These are phyloP conservation scores for Salvia splendens DNA, from an alignment of 257 asterid genomes.

Conservation along the genomic window DNA sequence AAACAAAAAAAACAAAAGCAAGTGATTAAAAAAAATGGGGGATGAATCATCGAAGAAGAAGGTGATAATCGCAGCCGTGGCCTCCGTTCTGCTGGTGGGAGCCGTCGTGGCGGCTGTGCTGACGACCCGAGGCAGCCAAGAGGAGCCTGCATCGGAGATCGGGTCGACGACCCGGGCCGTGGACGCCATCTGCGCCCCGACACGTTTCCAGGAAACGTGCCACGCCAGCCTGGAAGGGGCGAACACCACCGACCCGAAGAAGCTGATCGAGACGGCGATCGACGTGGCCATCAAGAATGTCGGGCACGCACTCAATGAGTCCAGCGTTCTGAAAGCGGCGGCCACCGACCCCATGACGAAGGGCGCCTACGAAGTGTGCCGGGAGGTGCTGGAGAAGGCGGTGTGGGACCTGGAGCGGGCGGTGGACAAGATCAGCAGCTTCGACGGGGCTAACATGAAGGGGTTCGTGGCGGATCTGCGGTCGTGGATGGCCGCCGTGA, in stretches of 20 bases:
- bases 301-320: constrained; percentile 38
- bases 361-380: constrained; percentile 47
- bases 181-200: constrained; percentile 50
- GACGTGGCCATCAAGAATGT: constrained; percentile 35
- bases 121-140: neutral
- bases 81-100: constrained; percentile 59
- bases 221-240: constrained; percentile 47
- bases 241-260: constrained; percentile 56
- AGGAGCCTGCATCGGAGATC: no score
- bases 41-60: constrained; percentile 33
- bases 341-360: constrained; percentile 49
- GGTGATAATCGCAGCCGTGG: constrained; percentile 38
- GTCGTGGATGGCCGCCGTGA: constrained; percentile 67
- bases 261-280: constrained; percentile 54
- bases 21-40: constrained; percentile 10
- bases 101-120: constrained; percentile 38
- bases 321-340: constrained; percentile 42
- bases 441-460: constrained; percentile 32
- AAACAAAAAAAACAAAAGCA: neutral
- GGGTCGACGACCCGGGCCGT: constrained; percentile 38
- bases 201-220: constrained; percentile 62
- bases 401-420: constrained; percentile 56
- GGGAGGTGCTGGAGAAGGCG: constrained; percentile 45
- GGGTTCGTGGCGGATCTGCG: constrained; percentile 41
- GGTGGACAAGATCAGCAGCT: constrained; percentile 26